phyloP scores from a whole-genome alignment of 257 asterid species.

The Fraxinus cuspidata region DNA sequence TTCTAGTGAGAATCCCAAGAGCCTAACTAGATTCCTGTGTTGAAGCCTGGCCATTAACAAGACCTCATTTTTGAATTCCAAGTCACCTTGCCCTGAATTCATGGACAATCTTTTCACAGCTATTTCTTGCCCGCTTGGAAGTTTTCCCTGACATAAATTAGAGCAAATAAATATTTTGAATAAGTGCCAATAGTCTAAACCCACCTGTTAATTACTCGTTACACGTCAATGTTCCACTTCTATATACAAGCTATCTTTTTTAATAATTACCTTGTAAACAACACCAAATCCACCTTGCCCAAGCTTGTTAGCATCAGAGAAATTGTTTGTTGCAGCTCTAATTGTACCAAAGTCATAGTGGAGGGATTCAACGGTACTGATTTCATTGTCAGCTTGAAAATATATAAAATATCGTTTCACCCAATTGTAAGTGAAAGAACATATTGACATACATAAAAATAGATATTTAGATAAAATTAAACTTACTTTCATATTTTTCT shows the following conservation, averaged over 20 bases:
- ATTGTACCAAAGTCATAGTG: constrained; percentile 29
- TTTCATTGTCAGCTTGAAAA: constrained; percentile 20
- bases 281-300: constrained; percentile 46
- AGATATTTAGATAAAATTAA: background rate
- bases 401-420: background rate
- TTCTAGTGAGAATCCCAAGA: constrained; percentile 33
- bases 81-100: constrained; percentile 12
- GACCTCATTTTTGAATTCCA: constrained; percentile 31
- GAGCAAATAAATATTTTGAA: background rate
- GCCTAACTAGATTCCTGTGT: constrained; percentile 36
- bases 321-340: constrained; percentile 38
- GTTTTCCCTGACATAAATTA: constrained; percentile 23
- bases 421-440: background rate
- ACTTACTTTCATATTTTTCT: constrained; percentile 10
- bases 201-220: background rate
- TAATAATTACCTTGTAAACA: constrained; percentile 34
- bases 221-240: background rate
- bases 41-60: constrained; percentile 35
- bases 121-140: constrained; percentile 22
- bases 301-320: constrained; percentile 31
- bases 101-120: constrained; percentile 33
- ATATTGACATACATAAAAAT: background rate
- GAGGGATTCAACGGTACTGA: constrained; percentile 24
- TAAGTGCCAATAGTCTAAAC: background rate
- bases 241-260: background rate